These are phyloP conservation scores for Paramyrothecium roridum DNA, from an alignment of 2,329 filamentous ascomycete genomes.

Conservation along the genomic window DNA sequence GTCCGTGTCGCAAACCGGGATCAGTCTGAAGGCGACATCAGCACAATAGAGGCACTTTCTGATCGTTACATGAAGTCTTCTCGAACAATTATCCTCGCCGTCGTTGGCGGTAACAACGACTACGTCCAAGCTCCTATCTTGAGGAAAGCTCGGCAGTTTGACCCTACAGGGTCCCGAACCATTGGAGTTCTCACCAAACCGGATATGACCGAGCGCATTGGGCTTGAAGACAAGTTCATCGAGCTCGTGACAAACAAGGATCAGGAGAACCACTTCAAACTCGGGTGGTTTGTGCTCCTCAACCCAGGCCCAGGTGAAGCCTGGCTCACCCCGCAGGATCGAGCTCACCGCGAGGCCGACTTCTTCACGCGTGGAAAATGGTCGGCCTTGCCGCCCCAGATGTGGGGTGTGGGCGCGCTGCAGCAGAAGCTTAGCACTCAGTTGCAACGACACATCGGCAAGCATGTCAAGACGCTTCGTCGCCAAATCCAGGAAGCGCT, in stretches of 20 bases:
- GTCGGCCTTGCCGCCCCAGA: conserved; percentile 41
- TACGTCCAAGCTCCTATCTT: conserved; percentile 51
- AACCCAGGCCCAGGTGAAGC: conserved; percentile 45
- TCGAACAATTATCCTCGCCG: conserved; percentile 52
- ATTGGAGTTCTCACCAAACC: conserved; percentile 52
- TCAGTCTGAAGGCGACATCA: conserved; percentile 50
- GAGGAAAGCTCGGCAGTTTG: conserved; percentile 47
- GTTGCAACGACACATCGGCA: conserved; percentile 49
- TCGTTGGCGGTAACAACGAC: conserved; percentile 53
- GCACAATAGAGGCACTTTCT: conserved; percentile 48
- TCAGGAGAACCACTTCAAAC: conserved; percentile 45
- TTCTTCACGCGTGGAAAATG: conserved; percentile 50
- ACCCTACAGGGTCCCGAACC: conserved; percentile 44
- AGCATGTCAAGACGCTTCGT: conserved; percentile 47
- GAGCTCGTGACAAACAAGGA: conserved; percentile 50
- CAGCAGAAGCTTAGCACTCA: conserved; percentile 47
- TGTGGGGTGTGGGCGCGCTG: conserved; percentile 43
- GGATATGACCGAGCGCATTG: conserved; percentile 50
- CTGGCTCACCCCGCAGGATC: conserved; percentile 39
- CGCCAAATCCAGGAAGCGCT: conserved; percentile 48
- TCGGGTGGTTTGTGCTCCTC: conserved; percentile 50
- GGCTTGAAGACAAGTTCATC: conserved; percentile 51
- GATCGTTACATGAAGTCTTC: conserved; percentile 54
- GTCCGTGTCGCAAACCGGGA: conserved; percentile 51
- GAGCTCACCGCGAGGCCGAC: conserved; percentile 38